Conservation (phyloP, 305 asterid genomes). For the Fraxinus platypoda region DNA sequence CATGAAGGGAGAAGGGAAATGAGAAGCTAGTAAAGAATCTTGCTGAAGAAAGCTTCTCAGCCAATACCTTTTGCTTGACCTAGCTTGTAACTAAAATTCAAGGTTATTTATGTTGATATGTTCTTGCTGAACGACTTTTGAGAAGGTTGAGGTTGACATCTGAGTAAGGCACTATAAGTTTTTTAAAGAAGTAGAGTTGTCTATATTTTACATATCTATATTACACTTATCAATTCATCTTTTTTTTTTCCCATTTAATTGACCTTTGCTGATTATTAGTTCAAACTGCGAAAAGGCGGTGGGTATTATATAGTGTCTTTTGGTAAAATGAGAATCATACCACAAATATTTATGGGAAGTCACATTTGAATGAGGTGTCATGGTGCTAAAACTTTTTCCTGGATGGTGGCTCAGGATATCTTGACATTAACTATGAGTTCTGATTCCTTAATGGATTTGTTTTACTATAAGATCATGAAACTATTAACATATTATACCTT, state of each 20-base stretch:
- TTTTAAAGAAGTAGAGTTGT: conserved; percentile 7
- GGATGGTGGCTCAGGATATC: background rate
- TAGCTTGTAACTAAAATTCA: background rate
- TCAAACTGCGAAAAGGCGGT: background rate
- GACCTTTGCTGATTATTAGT: background rate
- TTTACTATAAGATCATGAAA: conserved; percentile 7
- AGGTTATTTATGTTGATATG: background rate
- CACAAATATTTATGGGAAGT: background rate
- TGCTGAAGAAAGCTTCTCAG: background rate
- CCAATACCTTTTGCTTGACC: background rate
- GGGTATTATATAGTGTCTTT: background rate
- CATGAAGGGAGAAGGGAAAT: background rate
- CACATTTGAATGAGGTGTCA: background rate
- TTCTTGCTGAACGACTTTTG: background rate
- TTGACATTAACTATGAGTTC: background rate
- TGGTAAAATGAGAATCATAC: background rate
- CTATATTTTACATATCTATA: background rate
- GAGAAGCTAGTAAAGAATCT: background rate
- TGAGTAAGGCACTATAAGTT: background rate
- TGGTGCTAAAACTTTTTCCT: background rate
- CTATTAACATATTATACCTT: background rate
- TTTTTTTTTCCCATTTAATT: background rate
- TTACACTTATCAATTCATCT: background rate
- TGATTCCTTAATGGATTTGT: background rate
- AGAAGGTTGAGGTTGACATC: background rate